Conservation (phyloP, 768 basidiomycete species). For the Thelephora ganbajun region DNA sequence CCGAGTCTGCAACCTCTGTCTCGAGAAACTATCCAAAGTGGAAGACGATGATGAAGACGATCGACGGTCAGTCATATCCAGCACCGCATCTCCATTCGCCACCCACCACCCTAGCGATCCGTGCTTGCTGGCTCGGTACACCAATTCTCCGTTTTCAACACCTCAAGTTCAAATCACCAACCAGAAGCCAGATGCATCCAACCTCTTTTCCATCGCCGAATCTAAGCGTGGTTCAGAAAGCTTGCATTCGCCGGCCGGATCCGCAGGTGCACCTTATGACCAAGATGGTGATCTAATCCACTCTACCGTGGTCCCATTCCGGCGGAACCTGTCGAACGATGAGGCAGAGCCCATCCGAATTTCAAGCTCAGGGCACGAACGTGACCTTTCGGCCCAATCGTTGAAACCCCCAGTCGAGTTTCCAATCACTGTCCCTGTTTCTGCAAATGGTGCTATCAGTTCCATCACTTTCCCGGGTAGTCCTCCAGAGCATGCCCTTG, state of each 20-base stretch:
- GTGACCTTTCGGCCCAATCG: slow-evolving; percentile 28
- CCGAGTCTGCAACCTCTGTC: slow-evolving; percentile 88
- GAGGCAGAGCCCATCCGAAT: slow-evolving; percentile 45
- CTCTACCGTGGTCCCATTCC: slow-evolving; percentile 53
- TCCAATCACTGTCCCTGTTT: slow-evolving; percentile 38
- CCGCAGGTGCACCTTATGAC: slow-evolving; percentile 34
- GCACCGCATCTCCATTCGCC: slow-evolving; percentile 53
- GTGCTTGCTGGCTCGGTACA: slow-evolving; percentile 31
- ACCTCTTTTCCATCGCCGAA: slow-evolving; percentile 72
- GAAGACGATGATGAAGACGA: slow-evolving; percentile 88
- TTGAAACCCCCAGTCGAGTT: slow-evolving; percentile 43
- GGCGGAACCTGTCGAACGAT: slow-evolving; percentile 61
- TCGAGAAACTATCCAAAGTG: slow-evolving; percentile 82
- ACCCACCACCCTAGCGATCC: slow-evolving; percentile 61
- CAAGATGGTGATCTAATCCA: slow-evolving; percentile 27
- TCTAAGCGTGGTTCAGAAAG: slow-evolving; percentile 41
- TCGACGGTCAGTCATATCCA: slow-evolving; percentile 66
- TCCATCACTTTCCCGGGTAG: slow-evolving; percentile 72
- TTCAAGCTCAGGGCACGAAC: slow-evolving; percentile 27
- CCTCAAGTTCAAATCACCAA: slow-evolving; percentile 78
- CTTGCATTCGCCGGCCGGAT: slow-evolving; percentile 32
- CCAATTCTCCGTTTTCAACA: slow-evolving; percentile 80
- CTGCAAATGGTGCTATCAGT: slow-evolving; percentile 39
- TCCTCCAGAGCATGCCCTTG: slow-evolving; percentile 49
- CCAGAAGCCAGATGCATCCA: slow-evolving; percentile 64